These are phyloP conservation scores for Phytophthora aleatoria DNA, from an alignment of 352 stramenopile genomes.

Conservation along the genomic window DNA sequence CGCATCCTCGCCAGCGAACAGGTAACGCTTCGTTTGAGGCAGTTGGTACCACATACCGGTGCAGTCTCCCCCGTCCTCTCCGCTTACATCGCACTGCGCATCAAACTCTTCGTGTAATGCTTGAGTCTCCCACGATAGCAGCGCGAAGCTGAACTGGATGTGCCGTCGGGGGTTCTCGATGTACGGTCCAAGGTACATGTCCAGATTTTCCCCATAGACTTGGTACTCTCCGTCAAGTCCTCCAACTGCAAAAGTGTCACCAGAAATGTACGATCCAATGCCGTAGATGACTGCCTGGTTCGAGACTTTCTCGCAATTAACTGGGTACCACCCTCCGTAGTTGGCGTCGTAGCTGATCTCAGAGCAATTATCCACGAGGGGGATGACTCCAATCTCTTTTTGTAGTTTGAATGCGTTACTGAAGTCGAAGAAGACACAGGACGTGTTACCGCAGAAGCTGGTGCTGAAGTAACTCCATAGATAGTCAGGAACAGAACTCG, in stretches of 20 bases:
- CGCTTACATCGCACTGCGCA: conserved; percentile 38
- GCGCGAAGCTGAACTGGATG: conserved; percentile 48
- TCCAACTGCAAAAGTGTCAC: conserved; percentile 35
- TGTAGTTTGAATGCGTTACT: conserved; percentile 40
- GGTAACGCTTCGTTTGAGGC: conserved; percentile 44
- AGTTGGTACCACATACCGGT: conserved; percentile 48
- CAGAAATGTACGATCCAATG: conserved; percentile 52
- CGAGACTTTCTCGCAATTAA: conserved; percentile 25
- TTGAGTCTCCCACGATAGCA: conserved; percentile 41
- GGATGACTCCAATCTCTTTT: conserved; percentile 42
- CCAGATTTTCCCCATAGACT: conserved; percentile 12
- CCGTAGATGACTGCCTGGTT: conserved; percentile 46
- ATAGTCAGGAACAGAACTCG: conserved; percentile 22
- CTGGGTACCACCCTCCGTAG: conserved; percentile 45
- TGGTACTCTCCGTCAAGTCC: conserved; percentile 20
- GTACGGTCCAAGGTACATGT: conserved; percentile 34
- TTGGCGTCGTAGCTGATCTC: conserved; percentile 48
- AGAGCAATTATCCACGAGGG: conserved; percentile 32
- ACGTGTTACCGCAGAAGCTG: conserved; percentile 38
- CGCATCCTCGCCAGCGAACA: conserved; percentile 44
- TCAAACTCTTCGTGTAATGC: conserved; percentile 39
- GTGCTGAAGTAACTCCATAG: conserved; percentile 31
- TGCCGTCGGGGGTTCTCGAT: conserved; percentile 42
- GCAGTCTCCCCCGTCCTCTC: conserved; percentile 29
- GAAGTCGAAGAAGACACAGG: conserved; percentile 43